Evolutionary conservation across 371 early-diverging fungal genomes (phyloP).

Genomic region (Fennellomyces sp.): DNA sequence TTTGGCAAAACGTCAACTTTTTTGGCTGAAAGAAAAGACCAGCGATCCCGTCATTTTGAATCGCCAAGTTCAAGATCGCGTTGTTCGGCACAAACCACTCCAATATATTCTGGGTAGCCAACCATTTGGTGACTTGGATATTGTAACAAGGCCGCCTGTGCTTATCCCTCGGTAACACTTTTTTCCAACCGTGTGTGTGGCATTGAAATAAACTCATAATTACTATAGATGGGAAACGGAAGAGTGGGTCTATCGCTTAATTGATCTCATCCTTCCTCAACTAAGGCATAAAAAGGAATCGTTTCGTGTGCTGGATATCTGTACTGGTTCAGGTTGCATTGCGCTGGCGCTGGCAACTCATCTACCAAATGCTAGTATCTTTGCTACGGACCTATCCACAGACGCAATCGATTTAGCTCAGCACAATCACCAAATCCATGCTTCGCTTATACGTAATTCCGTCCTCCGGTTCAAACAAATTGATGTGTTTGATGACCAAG

Average conservation of each 20-base stretch:
- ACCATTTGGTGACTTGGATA: conserved; percentile 81
- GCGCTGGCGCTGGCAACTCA: conserved; percentile 74
- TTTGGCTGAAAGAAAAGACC: conserved; percentile 43
- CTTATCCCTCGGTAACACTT: conserved; percentile 80
- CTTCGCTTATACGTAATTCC: not conserved
- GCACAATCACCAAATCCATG: conserved; percentile 37
- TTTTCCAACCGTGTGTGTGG: not conserved
- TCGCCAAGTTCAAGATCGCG: conserved; percentile 47
- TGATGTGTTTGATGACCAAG: conserved; percentile 44
- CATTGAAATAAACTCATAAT: too few species aligned
- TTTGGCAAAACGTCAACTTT: conserved; percentile 32
- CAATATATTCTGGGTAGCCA: conserved; percentile 90
- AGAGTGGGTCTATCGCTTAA: conserved; percentile 77
- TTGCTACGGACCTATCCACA: conserved; percentile 43
- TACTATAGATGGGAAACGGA: conserved; percentile 86
- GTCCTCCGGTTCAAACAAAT: conserved; percentile 39
- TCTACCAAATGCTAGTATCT: conserved; percentile 47
- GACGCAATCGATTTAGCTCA: conserved; percentile 54
- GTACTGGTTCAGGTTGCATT: conserved; percentile 91
- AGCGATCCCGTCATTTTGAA: not conserved
- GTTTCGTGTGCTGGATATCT: conserved; percentile 82
- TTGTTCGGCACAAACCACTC: conserved; percentile 69
- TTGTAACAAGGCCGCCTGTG: conserved; percentile 72
- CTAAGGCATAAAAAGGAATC: conserved; percentile 5
- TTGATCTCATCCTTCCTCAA: conserved; percentile 25